Percentiles rank a stretch among this genome's conserved stretches.
phyloP scores from a whole-genome alignment of 2,329 filamentous ascomycete species.

The Zopfia rhizophila region DNA sequence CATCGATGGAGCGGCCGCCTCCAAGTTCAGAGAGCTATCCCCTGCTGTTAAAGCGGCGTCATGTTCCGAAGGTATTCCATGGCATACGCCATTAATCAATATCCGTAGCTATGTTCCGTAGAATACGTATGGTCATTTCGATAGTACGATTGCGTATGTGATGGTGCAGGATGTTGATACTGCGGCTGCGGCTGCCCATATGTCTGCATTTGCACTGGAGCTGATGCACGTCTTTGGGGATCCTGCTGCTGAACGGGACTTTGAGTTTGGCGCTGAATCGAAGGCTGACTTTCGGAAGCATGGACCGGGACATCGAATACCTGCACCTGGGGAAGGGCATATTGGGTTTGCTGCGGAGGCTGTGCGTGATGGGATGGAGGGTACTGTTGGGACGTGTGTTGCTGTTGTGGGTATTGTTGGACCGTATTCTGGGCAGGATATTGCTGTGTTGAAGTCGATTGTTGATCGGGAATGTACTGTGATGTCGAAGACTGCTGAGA shows the following conservation, averaged over 20 bases:
- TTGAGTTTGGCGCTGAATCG: conserved; percentile 25
- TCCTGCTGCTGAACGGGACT: conserved; percentile 32
- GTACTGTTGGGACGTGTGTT: conserved; percentile 29
- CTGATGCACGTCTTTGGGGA: conserved; percentile 42
- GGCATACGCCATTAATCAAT: no score
- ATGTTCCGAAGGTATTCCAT: no score
- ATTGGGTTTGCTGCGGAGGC: conserved; percentile 35
- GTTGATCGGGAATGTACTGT: conserved; percentile 23
- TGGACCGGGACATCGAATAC: conserved; percentile 36
- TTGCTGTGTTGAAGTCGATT: conserved; percentile 20
- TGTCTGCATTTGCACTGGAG: conserved; percentile 39
- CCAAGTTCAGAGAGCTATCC: no score
- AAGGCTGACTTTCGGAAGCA: conserved; percentile 28
- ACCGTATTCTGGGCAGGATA: no score
- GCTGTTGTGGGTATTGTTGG: conserved; percentile 33
- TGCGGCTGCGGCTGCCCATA: conserved; percentile 30
- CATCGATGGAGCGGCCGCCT: no score
- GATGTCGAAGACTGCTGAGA: conserved; percentile 30
- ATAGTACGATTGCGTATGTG: conserved; percentile 41
- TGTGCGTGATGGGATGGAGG: conserved; percentile 32
- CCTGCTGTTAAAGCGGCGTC: no score
- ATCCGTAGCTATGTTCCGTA: no score
- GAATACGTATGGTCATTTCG: conserved; percentile 43
- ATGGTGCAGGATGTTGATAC: conserved; percentile 28
- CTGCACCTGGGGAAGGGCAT: conserved; percentile 34